Base-by-base conservation (phyloP, 2,329 filamentous ascomycete species). In the Aureobasidium sp. region DNA sequence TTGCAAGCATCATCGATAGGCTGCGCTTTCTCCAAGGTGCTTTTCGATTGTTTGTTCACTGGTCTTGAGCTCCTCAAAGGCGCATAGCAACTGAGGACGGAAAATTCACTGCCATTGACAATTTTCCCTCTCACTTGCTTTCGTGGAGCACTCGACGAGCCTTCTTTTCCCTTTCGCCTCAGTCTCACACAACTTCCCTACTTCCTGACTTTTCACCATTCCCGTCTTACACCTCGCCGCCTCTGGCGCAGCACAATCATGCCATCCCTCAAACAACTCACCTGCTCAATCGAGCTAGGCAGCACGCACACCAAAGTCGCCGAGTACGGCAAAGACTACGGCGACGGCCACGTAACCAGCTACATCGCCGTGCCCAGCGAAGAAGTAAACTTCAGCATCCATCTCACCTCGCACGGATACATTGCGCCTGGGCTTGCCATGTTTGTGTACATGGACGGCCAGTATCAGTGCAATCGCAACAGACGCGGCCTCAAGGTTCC, bases 391-490 rank as follows among this genome's bases (percentile, higher is more conserved):
- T 84, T 84, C 69, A 75, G 72, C 22, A 72, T 84, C 39, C 79
- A 77, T 63, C 73, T 84, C 42, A 75, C 70, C 2, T 80, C 80
- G 0, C 71, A 70, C 39, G 77, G 75, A 34, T 84, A 79, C 71
- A 81, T 84, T 64, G 78, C 78, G 1, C 75, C 78, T 27, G 82
- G 82, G 0, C 70, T 84, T 12, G 77, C 80, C 1, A 78, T 81
- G 69, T 81, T 80, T 64, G 80, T 84, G 29, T 84, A 78, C 72
- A 82, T 84, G 44, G 82, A 84, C 65, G 82, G 82, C 20, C 70
- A 79, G 6, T 84, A 84, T 64, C 82, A 84, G 67, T 82, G 80
- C 70, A 84, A 84, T 64, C 80, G 82, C 62, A 81, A 82, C 68
- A 73, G 77, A 42, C 72, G 75, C 42, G 70, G 76, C 39, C 65